phyloP scores from a whole-genome alignment of 805 yeast genomes.

The Kodamaea hsintzibuensis region DNA sequence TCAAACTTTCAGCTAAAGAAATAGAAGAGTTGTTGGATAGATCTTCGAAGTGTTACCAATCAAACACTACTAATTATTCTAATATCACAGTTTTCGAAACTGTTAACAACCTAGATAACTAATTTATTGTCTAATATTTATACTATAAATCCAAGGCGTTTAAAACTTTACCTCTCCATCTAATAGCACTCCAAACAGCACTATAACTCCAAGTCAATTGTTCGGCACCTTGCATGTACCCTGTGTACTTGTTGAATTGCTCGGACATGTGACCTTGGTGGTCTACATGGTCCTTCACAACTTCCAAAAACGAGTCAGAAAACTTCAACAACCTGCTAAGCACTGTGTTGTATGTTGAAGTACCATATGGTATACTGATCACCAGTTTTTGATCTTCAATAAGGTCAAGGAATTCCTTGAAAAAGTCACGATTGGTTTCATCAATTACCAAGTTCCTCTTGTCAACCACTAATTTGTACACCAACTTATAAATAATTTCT shows the following conservation, averaged over 20 bases:
- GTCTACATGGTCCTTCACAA: constrained; percentile 60
- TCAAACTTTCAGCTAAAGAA: constrained; percentile 40
- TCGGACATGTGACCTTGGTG: constrained; percentile 78
- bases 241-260: constrained; percentile 79
- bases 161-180: constrained; percentile 56
- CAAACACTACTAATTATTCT: constrained; percentile 20
- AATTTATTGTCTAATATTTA: not conserved
- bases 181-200: constrained; percentile 66
- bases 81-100: constrained; percentile 40
- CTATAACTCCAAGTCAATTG: constrained; percentile 92
- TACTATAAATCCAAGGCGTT: not conserved
- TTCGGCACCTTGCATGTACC: constrained; percentile 85
- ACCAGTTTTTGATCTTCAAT: constrained; percentile 15
- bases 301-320: constrained; percentile 67
- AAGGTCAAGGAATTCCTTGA: constrained; percentile 29
- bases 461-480: constrained; percentile 43
- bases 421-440: constrained; percentile 28
- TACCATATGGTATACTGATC: constrained; percentile 36
- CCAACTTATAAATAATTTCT: constrained; percentile 57
- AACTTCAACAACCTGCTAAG: constrained; percentile 49
- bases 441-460: constrained; percentile 47
- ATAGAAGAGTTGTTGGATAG: constrained; percentile 53
- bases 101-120: constrained; percentile 19
- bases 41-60: constrained; percentile 41
- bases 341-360: constrained; percentile 48